Conservation (phyloP, 495 filamentous ascomycete genomes). For the Durotheca rogersii region DNA sequence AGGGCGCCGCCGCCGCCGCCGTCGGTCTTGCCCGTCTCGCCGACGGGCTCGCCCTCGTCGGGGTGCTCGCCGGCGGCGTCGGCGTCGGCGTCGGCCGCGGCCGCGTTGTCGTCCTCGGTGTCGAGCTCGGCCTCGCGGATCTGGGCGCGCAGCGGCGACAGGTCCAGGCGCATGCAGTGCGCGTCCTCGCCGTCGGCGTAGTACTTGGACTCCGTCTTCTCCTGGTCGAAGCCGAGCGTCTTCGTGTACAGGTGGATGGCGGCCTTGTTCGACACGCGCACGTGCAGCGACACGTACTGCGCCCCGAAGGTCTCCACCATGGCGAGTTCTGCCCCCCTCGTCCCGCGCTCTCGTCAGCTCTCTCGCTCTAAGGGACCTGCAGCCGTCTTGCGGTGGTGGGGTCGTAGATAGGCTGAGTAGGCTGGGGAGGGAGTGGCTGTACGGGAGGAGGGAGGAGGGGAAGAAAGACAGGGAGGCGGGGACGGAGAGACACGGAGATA, state of each 20-base stretch:
- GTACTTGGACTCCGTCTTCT: constrained; percentile 90
- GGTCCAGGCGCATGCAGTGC: constrained; percentile 86
- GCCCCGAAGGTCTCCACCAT: constrained; percentile 94
- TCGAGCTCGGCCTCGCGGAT: constrained; percentile 42
- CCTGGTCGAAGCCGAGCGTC: constrained; percentile 86
- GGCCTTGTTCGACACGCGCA: constrained; percentile 88
- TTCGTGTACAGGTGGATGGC: constrained; percentile 90
- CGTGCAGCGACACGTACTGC: constrained; percentile 91
- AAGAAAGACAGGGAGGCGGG: not conserved
- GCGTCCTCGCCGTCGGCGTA: constrained; percentile 98
- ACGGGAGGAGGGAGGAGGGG: not conserved
- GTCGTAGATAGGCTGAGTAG: no score
- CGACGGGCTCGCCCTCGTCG: constrained; percentile 49
- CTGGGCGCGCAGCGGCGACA: constrained; percentile 60
- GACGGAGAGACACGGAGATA: not conserved
- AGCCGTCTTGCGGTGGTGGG: no score
- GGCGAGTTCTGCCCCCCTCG: constrained; percentile 66
- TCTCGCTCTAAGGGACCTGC: no score
- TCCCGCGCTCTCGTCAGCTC: constrained; percentile 9
- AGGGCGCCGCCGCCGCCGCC: constrained; percentile 39
- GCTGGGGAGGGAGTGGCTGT: no score
- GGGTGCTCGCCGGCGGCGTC: constrained; percentile 39
- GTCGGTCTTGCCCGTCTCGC: constrained; percentile 44
- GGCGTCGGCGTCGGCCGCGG: constrained; percentile 37
- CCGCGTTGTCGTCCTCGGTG: constrained; percentile 40